Evolutionary conservation across 306 rosid genomes (phyloP), one percentile per base, ranked within the genome.

Genomic region (Hippophae rhamnoides): DNA sequence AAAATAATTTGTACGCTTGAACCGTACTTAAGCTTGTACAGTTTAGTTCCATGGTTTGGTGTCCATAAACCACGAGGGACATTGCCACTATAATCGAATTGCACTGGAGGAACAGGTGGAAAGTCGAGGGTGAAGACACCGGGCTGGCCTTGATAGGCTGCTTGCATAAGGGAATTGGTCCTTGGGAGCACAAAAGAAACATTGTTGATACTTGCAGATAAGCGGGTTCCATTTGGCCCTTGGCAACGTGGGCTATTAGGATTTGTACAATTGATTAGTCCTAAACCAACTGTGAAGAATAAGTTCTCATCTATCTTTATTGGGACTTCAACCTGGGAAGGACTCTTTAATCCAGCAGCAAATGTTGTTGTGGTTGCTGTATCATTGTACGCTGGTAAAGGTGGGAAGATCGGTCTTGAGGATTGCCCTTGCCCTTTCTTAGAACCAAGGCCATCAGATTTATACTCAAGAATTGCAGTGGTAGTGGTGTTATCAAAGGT

Each of bases 221-320:
- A 81, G 25, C 99, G 96, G n/a, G 96, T 85, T 63, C 95, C 95
- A n/a, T 88, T 92, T 23, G 96, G 99, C 58, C 96, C 99, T 76
- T 92, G 96, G 71, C 99, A 92, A 13, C 90, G 76, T 6, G 89
- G 95, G 73, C 85, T 85, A 57, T 85, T 92, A 9, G 85, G 99
- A 42, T 69, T 75, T 9, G 95, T 79, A 78, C 99, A 92, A 70
- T 83, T 85, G 77, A 70, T 87, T 6, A 92, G 69, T 52, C 98
- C 98, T 54, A 92, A 72, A 9, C 96, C 87, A 7, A 88, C 96
- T 3, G 65, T 54, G 79, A 85, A 83, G 52, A 62, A 52, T 6
- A 92, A 75, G 68, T 54, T 80, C 58, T 79, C 79, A 60, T 92
- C 79, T 47, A 81, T 54, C 1, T 67, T 57, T 10, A 0, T 72